Evolutionary conservation across 176 grass and related monocot genomes (phyloP), one percentile per base, ranked within the genome.

Genomic region (Pontederia paniculata): DNA sequence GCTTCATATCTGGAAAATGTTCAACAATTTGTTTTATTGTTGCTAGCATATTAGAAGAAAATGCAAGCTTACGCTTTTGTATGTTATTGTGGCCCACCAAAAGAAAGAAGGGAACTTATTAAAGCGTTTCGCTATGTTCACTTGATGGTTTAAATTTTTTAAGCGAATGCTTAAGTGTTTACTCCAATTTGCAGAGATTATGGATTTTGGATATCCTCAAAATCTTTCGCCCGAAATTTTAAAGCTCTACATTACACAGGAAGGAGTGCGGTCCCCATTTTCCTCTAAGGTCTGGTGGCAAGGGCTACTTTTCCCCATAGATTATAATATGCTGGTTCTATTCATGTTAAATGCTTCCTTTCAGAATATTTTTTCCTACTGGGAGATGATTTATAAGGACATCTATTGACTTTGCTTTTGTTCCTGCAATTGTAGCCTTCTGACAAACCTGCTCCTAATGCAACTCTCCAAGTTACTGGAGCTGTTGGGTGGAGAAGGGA

Each of bases 401-500:
- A 37, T 37, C 28, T 37, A 37, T 37, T 37, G 28, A 1, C 28
- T 37, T 37, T 37, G 28, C 28, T n/a, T 2, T 73, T 42, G 59
- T 66, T 74, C 70, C 42, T 73, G 58, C 10, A 81, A 63, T 74
- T 54, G 42, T 57, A 98, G 94, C 66, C 87, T 25, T 98, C 83
- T 9, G 87, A 98, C 46, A 98, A 83, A 67, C 87, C 94, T 52
- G 78, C 88, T 51, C 94, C 94, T 52, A 98, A 98, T 82, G 94
- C 94, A 42, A 98, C 94, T 49, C 81, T 91, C 45, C 94, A 91
- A 88, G 94, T 98, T 63, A 98, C 94, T 0, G 94, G 94, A 42
- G 94, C 94, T 72, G 94, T 98, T 51, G 94, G 94, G 67, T 98
- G 94, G 94, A 84, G 94, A 80, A 82, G 94, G 62, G 94, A 98